These are phyloP conservation scores for Verticillium alfalfae DNA, from an alignment of 2,329 filamentous ascomycete species.

Conservation along the genomic window DNA sequence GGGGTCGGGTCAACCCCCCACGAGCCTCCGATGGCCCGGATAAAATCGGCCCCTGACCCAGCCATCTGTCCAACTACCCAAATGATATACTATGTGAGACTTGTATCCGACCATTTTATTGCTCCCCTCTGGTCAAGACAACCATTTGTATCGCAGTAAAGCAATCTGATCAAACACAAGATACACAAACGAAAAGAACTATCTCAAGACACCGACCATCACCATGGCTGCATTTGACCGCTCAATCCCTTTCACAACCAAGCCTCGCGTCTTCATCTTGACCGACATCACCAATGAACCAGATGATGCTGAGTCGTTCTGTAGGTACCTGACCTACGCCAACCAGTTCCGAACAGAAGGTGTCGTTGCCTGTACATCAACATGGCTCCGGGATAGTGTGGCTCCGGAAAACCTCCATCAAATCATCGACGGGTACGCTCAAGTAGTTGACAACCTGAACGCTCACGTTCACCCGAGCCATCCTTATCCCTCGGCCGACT, in stretches of 20 bases:
- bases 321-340: slow-evolving; percentile 36
- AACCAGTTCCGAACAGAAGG: slow-evolving; percentile 41
- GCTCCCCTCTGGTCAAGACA: no score
- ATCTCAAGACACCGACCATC: background rate
- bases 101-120: no score
- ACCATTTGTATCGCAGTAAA: background rate
- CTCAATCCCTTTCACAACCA: slow-evolving; percentile 9
- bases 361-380: slow-evolving; percentile 38
- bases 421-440: slow-evolving; percentile 36
- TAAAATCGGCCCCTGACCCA: no score
- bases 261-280: slow-evolving; percentile 31
- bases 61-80: no score
- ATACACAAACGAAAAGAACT: background rate
- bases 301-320: slow-evolving; percentile 37
- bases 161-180: no score
- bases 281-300: slow-evolving; percentile 41
- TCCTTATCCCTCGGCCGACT: slow-evolving; percentile 31
- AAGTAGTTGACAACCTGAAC: slow-evolving; percentile 41
- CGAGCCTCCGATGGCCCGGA: no score
- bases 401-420: slow-evolving; percentile 35
- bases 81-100: no score
- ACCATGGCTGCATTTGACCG: background rate
- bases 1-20: no score
- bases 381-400: slow-evolving; percentile 34
- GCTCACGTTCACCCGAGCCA: slow-evolving; percentile 36